Conservation (phyloP, 805 yeast species). For the Wickerhamomyces kurtzmanii region DNA sequence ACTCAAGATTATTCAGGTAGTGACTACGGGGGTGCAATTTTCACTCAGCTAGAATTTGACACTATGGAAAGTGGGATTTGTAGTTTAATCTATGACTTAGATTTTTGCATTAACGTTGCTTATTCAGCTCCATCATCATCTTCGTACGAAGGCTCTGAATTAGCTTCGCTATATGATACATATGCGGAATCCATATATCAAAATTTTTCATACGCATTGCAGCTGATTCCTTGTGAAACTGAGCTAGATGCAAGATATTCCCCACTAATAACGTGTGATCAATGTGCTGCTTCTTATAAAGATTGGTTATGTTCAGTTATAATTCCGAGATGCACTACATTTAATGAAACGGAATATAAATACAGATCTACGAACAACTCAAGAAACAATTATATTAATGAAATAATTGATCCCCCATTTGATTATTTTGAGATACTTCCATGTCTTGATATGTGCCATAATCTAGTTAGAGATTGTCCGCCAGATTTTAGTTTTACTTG, state of each 20-base stretch:
- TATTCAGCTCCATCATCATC: conserved; percentile 69
- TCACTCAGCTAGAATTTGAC: conserved; percentile 43
- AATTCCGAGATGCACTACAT: conserved; percentile 76
- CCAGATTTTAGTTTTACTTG: conserved; percentile 65
- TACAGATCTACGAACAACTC: conserved; percentile 38
- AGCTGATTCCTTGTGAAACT: conserved; percentile 67
- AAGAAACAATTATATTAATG: conserved; percentile 51
- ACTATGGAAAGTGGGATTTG: conserved; percentile 51
- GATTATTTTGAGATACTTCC: conserved; percentile 78
- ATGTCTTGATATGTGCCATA: conserved; percentile 71
- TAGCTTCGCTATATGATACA: conserved; percentile 47
- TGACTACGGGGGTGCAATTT: conserved; percentile 55
- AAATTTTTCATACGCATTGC: conserved; percentile 69
- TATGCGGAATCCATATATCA: conserved; percentile 44
- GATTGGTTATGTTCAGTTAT: conserved; percentile 87
- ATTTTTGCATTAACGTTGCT: conserved; percentile 74
- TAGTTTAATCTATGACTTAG: conserved; percentile 61
- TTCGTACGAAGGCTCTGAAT: conserved; percentile 19
- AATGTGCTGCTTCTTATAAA: conserved; percentile 64
- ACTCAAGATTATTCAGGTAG: conserved; percentile 35
- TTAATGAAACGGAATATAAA: conserved; percentile 31
- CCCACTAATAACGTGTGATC: conserved; percentile 60
- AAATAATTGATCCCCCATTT: conserved; percentile 39
- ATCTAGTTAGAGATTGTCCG: conserved; percentile 79
- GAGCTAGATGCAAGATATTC: conserved; percentile 60